Base-by-base conservation (phyloP, 2,329 filamentous ascomycete genomes). In the Harringtonia aguacate region DNA sequence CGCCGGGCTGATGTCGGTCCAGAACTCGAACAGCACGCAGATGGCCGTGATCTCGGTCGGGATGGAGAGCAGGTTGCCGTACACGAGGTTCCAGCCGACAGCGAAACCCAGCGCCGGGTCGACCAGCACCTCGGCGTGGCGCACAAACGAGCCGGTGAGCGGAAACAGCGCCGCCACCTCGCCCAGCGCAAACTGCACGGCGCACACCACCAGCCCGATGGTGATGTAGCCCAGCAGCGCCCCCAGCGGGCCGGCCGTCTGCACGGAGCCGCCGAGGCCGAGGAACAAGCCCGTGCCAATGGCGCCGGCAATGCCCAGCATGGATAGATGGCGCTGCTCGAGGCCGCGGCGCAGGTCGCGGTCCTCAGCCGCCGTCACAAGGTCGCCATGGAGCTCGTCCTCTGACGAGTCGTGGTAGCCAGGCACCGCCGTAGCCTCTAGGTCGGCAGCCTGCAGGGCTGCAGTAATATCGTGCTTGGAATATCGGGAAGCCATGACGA, bases 131-230 rank as follows among this genome's bases (percentile, higher is more conserved):
- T 85, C 79, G 6, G 69, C 68, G 36, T 71, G 73, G 13, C 69
- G 58, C 50, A 87, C 72, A 54, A 90, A 86, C 34, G 82, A 81
- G 46, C 84, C 86, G 18, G 81, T 69, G 30, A 89, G 78, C 7
- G 86, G 86, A 24, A 89, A 79, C 53, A 80, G 86, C 12, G 84
- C 81, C 10, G 84, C 81, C 72, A 92, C 83, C 63, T 94, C 79
- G 40, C 76, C 77, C 28, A 83, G 65, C 37, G 71, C 72, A 39
- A 72, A 70, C 81, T 90, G 88, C 61, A 89, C 79, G 5, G 79
- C 79, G 66, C 76, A 90, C 39, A 90, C 75, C 46, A 89, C 74
- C 15, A 75, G 69, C 41, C 83, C 85, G 56, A 88, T 72, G 49
- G 84, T 81, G 46, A 75, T 56, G 56, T 83, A 86, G 39, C 78